phyloP scores from a whole-genome alignment of 805 yeast species.

The Teunomyces panamensis region DNA sequence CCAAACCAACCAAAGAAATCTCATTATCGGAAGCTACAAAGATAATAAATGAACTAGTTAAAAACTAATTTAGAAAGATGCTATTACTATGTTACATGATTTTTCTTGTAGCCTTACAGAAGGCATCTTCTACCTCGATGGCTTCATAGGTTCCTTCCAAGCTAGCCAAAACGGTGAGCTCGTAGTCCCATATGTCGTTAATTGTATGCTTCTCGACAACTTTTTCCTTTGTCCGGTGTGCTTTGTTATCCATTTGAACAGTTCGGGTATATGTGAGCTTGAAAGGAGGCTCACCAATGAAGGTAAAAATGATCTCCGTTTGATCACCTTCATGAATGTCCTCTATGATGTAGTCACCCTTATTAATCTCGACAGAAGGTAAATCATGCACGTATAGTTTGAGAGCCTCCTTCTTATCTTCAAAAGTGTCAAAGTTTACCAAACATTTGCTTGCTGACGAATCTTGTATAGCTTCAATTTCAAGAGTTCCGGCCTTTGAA shows the following conservation, averaged over 20 bases:
- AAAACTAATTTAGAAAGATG: background rate
- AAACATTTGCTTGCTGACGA: conserved; percentile 68
- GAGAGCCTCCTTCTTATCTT: conserved; percentile 30
- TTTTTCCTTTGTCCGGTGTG: conserved; percentile 17
- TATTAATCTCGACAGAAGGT: conserved; percentile 78
- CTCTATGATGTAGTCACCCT: conserved; percentile 71
- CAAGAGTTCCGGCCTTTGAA: conserved; percentile 73
- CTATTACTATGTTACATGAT: conserved; percentile 2
- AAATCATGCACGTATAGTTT: conserved; percentile 42
- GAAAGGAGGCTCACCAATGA: conserved; percentile 91
- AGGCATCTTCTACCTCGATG: conserved; percentile 80
- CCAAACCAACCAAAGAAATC: background rate
- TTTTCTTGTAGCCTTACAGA: conserved; percentile 45
- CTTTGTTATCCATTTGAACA: conserved; percentile 33
- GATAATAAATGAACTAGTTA: conserved; percentile 11
- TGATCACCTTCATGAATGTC: conserved; percentile 95
- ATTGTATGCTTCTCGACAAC: conserved; percentile 55
- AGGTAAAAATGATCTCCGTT: conserved; percentile 78
- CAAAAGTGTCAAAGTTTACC: conserved; percentile 49
- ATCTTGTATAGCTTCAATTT: conserved; percentile 68
- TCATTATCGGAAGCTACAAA: conserved; percentile 11
- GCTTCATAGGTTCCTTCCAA: conserved; percentile 95
- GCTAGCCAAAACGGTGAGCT: conserved; percentile 70
- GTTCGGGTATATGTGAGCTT: conserved; percentile 79
- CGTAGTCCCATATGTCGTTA: conserved; percentile 67